A percentile compares a stretch with the other conserved stretches of the same genome.
Evolutionary conservation across 805 yeast genomes (phyloP).

Genomic region (Suhomyces sp.): DNA sequence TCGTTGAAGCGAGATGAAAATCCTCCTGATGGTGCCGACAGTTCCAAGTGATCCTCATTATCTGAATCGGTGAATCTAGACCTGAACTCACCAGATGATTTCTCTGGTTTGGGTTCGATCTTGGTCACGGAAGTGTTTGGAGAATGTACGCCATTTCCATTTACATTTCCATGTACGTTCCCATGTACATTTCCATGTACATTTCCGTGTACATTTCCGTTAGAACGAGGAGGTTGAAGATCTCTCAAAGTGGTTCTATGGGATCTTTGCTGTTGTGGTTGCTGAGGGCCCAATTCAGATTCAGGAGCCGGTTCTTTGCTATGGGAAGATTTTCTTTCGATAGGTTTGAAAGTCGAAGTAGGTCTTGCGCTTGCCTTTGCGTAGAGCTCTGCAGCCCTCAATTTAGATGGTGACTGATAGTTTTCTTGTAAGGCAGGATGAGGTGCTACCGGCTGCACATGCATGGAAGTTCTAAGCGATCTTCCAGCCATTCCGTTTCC

Average conservation of each 20-base stretch:
- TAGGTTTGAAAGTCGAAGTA: constrained; percentile 36
- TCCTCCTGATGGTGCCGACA: constrained; percentile 1
- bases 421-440: constrained; percentile 41
- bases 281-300: background rate
- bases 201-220: too few relatives aligned
- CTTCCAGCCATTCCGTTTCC: constrained; percentile 27
- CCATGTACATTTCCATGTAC: too few relatives aligned
- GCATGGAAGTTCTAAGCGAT: constrained; percentile 21
- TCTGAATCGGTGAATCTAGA: constrained; percentile 31
- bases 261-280: constrained; percentile 20
- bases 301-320: constrained; percentile 35
- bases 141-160: background rate
- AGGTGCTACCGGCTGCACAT: constrained; percentile 34
- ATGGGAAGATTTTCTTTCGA: constrained; percentile 53
- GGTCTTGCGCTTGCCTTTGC: constrained; percentile 50
- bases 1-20: constrained; percentile 10
- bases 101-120: background rate
- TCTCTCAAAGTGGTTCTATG: constrained; percentile 30
- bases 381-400: constrained; percentile 52
- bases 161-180: too few relatives aligned
- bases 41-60: constrained; percentile 16
- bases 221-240: constrained; percentile 8
- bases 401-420: constrained; percentile 38
- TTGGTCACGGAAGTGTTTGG: background rate
- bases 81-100: constrained; percentile 9